Conservation (phyloP, 2,329 filamentous ascomycete genomes). For the Ophiostoma quercus region DNA sequence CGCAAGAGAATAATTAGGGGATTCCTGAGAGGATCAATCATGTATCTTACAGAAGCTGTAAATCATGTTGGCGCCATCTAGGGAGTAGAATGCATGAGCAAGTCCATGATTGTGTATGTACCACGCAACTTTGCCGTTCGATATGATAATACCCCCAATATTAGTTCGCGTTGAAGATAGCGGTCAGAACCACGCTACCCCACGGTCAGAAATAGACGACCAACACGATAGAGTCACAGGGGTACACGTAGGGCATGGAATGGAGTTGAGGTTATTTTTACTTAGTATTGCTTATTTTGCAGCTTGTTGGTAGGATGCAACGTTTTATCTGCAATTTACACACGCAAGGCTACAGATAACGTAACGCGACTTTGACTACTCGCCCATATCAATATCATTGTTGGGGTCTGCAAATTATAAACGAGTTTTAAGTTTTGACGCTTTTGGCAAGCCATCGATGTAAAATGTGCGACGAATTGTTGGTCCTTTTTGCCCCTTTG, state of each 20-base stretch:
- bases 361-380: background rate
- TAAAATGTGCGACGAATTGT: background rate
- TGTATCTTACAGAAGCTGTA: no score
- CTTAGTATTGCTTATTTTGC: background rate
- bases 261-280: background rate
- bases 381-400: background rate
- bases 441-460: no score
- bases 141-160: background rate
- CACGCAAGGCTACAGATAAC: background rate
- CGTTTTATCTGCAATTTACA: background rate
- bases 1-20: no score
- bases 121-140: no score
- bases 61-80: no score
- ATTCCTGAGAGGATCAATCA: no score
- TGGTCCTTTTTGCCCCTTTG: background rate
- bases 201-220: background rate
- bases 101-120: no score
- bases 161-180: background rate
- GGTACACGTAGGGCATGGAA: background rate
- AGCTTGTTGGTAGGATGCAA: background rate
- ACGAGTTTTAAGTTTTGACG: no score
- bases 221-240: background rate
- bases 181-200: constrained; percentile 2
- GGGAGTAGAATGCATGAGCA: no score
- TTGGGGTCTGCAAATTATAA: background rate